Conservation (phyloP, 2,329 filamentous ascomycete genomes). For the Xylaria multiplex region DNA sequence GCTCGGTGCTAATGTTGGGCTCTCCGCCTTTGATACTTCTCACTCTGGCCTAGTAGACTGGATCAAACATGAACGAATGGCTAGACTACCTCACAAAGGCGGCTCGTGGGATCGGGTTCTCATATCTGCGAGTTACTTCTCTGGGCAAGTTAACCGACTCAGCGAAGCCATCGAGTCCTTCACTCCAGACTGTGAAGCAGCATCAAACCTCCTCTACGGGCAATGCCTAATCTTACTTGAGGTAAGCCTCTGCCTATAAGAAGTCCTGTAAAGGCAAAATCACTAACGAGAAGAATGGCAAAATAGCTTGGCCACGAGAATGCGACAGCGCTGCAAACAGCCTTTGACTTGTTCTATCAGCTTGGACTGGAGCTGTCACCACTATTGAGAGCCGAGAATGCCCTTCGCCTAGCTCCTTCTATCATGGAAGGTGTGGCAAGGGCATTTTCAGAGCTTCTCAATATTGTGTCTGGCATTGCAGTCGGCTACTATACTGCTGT, state of each 20-base stretch:
- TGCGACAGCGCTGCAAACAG: conserved; percentile 32
- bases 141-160: conserved; percentile 34
- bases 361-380: conserved; percentile 34
- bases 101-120: conserved; percentile 36
- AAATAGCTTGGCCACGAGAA: conserved; percentile 36
- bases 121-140: conserved; percentile 33
- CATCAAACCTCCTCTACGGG: conserved; percentile 35
- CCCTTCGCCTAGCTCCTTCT: conserved; percentile 25
- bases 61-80: conserved; percentile 35
- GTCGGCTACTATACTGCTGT: conserved; percentile 31
- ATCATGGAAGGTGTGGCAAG: conserved; percentile 34
- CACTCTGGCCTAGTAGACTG: conserved; percentile 33
- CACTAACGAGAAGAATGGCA: background rate
- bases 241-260: conserved; percentile 14
- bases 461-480: conserved; percentile 34
- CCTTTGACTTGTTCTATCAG: conserved; percentile 37
- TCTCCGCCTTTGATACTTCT: conserved; percentile 33
- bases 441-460: conserved; percentile 36
- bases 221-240: conserved; percentile 36
- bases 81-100: conserved; percentile 33
- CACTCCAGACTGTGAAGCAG: conserved; percentile 31
- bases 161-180: conserved; percentile 36
- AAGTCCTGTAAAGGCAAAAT: background rate
- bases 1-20: conserved; percentile 30
- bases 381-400: conserved; percentile 31